A percentile compares a stretch with the other conserved stretches of the same genome.
Evolutionary conservation across 2,329 filamentous ascomycete genomes (phyloP).

Genomic region (Diaporthe sp.): DNA sequence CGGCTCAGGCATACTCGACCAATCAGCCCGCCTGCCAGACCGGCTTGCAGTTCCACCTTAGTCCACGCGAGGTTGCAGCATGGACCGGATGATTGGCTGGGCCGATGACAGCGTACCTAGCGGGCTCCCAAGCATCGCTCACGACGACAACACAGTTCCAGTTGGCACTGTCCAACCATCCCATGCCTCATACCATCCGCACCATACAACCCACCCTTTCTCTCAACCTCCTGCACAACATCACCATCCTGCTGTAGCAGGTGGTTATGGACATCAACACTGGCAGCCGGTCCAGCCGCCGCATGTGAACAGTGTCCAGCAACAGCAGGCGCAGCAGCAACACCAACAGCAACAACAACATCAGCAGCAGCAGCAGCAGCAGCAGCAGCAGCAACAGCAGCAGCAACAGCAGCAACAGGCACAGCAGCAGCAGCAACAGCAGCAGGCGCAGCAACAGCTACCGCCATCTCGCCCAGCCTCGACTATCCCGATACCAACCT

Average conservation of each 20-base stretch:
- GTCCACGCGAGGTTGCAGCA: constrained; percentile 38
- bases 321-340: constrained; percentile 39
- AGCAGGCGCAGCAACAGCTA: constrained; percentile 40
- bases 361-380: constrained; percentile 26
- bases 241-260: constrained; percentile 41
- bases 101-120: constrained; percentile 39
- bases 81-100: constrained; percentile 42
- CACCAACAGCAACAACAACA: constrained; percentile 15
- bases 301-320: constrained; percentile 39
- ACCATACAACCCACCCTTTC: constrained; percentile 39
- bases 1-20: constrained; percentile 36
- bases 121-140: constrained; percentile 39
- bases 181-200: constrained; percentile 38
- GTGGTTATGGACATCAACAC: constrained; percentile 41
- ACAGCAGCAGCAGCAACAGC: constrained; percentile 32
- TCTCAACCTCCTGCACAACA: constrained; percentile 40
- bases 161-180: constrained; percentile 41
- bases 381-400: constrained; percentile 40
- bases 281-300: constrained; percentile 45
- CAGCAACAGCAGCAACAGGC: constrained; percentile 5
- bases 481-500: constrained; percentile 38
- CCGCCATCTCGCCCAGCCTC: constrained; percentile 41
- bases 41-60: constrained; percentile 38
- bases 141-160: constrained; percentile 42
- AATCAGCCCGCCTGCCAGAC: constrained; percentile 38